Percentiles rank a stretch among this genome's conserved stretches.
Conservation (phyloP, 2,329 filamentous ascomycete genomes). For the Blumeria hordei region DNA sequence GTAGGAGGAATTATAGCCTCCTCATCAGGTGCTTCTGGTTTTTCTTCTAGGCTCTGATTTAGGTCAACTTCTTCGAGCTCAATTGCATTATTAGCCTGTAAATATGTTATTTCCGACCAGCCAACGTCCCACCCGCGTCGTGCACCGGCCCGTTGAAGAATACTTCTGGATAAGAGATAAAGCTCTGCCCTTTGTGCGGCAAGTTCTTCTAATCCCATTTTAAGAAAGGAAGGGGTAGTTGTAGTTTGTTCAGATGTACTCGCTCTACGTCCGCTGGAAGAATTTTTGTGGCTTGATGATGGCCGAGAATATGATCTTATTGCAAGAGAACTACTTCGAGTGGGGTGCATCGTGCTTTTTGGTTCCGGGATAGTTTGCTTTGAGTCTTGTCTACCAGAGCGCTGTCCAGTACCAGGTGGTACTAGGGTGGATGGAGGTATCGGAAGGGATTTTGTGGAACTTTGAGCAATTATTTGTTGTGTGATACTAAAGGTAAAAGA, state of each 20-base stretch:
- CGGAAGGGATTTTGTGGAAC: constrained; percentile 40
- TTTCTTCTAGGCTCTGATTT: constrained; percentile 12
- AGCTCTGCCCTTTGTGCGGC: constrained; percentile 66
- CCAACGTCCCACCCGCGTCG: constrained; percentile 52
- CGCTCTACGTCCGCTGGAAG: constrained; percentile 22
- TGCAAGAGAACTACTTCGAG: constrained; percentile 35
- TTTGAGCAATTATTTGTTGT: constrained; percentile 55
- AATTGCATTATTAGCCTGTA: constrained; percentile 14
- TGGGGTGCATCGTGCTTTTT: constrained; percentile 47
- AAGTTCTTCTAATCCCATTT: constrained; percentile 52
- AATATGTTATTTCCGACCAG: constrained; percentile 35
- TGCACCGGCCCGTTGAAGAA: constrained; percentile 51
- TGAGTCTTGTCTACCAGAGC: constrained; percentile 25
- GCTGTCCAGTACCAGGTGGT: constrained; percentile 9
- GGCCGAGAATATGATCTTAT: constrained; percentile 19
- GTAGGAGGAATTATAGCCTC: constrained; percentile 6
- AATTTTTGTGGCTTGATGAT: constrained; percentile 27
- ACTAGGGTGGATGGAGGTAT: constrained; percentile 35
- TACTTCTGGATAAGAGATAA: constrained; percentile 53
- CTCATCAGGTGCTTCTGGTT: neutral
- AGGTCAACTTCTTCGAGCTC: constrained; percentile 35
- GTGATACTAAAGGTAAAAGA: constrained; percentile 59
- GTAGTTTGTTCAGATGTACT: constrained; percentile 18
- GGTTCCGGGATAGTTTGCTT: constrained; percentile 40
- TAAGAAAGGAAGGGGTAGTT: constrained; percentile 24